A percentile compares a stretch with the other conserved stretches of the same genome.
Evolutionary conservation across 371 early-diverging fungal species (phyloP).

Genomic region (Mucor plumbeus): DNA sequence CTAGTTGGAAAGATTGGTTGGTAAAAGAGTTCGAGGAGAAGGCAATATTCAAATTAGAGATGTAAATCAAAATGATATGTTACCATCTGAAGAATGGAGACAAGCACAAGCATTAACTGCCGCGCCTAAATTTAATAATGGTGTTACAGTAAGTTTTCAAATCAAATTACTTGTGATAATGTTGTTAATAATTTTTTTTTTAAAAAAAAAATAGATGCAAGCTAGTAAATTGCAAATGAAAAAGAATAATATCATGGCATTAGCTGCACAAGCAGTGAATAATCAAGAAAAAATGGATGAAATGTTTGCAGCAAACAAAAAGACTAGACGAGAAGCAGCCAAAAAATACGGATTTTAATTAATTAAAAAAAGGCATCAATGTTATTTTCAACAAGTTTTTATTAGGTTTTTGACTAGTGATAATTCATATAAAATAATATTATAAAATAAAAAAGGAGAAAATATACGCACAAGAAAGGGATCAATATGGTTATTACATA

Average conservation of each 20-base stretch:
- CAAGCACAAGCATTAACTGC: conserved; percentile 27
- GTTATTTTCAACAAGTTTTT: not conserved
- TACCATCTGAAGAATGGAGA: conserved; percentile 53
- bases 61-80: conserved; percentile 57
- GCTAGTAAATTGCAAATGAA: conserved; percentile 65
- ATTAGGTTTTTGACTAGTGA: conserved; percentile 19
- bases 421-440: not conserved
- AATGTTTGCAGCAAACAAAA: conserved; percentile 65
- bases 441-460: conserved; percentile 8
- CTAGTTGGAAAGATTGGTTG: conserved; percentile 50
- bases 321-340: conserved; percentile 69
- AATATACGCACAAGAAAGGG: not conserved
- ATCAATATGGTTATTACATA: not conserved
- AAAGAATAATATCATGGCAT: conserved; percentile 80
- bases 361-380: not conserved
- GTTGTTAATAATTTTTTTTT: not conserved
- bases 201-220: conserved; percentile 27
- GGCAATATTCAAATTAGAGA: conserved; percentile 51
- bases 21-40: conserved; percentile 50
- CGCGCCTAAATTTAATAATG: conserved; percentile 34
- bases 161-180: not conserved
- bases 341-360: conserved; percentile 66
- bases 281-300: conserved; percentile 70
- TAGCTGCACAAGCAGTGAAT: conserved; percentile 75
- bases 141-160: conserved; percentile 20